Base-by-base conservation (phyloP, 1,284 basidiomycete genomes). In the Thecaphora thlaspeos region DNA sequence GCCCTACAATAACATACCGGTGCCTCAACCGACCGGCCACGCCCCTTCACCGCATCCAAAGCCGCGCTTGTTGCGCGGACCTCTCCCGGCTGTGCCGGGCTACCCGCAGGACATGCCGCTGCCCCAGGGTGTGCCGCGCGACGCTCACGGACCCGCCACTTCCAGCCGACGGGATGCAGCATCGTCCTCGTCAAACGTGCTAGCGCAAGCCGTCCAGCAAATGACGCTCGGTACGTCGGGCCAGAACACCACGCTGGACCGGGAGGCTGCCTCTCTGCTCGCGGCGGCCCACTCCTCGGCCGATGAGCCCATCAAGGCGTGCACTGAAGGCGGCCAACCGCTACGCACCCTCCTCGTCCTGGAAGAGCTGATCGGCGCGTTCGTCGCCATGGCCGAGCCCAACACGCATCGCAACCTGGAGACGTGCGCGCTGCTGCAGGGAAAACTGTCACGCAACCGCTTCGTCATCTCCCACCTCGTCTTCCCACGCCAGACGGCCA, bases 401-500 rank as follows among this genome's bases (percentile, higher is more conserved):
- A 89, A 88, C 67, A 87, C 86, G 1, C 75, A 79, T 22, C 78
- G 80, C 51, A 84, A 85, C 56, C 77, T 82, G 19, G 87, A 88
- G 77, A 87, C 87, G 4, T 87, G 86, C 62, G 86, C 85, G 5
- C 59, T 88, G 39, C 72, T 88, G 40, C 78, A 88, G 9, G 86
- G 86, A 14, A 82, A 19, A 10, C 43, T 51, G 23, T 8, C 12
- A 5, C 34, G 32, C 21, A 26, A 23, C 15, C 12, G 11, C 4
- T 45, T 55, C 19, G 8, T 15, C 21, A 36, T 55, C 4, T 40
- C 26, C 36, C 42, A 38, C 11, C 45, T 51, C 19, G 12, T 48
- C 22, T 40, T 93, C 22, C 91, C 91, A 14, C 86, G 84, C 76
- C 90, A 93, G 74, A 85, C 85, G 57, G 86, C 88, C 50, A 90